Evolutionary conservation across 179 eudicot species (phyloP), one percentile per base, ranked within the genome.

Genomic region (Drosera spatulata): DNA sequence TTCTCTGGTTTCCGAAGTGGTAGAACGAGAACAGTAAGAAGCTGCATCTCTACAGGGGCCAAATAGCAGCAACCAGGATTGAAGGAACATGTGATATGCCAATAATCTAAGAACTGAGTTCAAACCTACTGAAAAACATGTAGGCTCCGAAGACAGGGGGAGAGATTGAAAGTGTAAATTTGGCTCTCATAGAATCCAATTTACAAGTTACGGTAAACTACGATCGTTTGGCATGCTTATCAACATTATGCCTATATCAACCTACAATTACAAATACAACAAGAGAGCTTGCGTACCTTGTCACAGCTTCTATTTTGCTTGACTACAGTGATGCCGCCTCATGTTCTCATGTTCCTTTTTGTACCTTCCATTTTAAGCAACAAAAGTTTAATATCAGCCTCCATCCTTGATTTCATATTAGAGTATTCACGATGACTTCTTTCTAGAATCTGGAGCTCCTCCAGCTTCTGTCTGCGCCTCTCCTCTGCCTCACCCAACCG

Each of bases 381-480:
- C 33, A 93, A 75, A 72, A 84, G 88, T 75, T 86, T 93, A 47
- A 93, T 86, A 65, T 89, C 90, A 7, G 75, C 68, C 71, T 89
- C 93, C 95, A 93, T 93, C 72, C 99, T 81, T 57, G 76, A 77
- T 75, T 93, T 89, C 99, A 93, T 86, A 52, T 68, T 81, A 71
- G 73, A 81, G 55, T 93, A 93, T 40, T 93, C 99, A 38, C 75
- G 85, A 69, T 81, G 81, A 60, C 88, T 83, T 77, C 82, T 77
- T 66, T 93, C 97, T 60, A 84, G 58, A 62, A 57, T 73, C 61
- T 85, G 95, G 15, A 84, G 69, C 41, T 93, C 95, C 69, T 84
- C 93, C 7, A 79, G 51, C 72, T 89, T 93, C 52, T 79, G 77
- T 55, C 78, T 79, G 15, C 78, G 79, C 69, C 75, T 78, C 61